Conservation (phyloP, 106 monocot genomes). For the Phalaenopsis aphrodite region DNA sequence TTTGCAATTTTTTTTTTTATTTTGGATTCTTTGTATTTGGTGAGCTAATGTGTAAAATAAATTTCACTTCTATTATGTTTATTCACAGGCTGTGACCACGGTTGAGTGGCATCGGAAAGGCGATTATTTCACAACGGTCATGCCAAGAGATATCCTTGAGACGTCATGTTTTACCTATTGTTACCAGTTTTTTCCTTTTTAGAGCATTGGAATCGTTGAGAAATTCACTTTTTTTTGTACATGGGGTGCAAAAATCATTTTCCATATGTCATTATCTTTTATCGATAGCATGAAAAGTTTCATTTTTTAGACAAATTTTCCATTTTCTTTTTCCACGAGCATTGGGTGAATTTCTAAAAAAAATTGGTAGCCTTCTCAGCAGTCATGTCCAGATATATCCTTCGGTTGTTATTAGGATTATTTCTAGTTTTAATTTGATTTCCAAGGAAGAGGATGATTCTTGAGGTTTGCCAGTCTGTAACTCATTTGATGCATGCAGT, state of each 20-base stretch:
- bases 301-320: background rate
- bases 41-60: background rate
- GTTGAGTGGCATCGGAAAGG: constrained; percentile 97
- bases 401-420: too few species aligned
- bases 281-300: background rate
- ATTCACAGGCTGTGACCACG: constrained; percentile 54
- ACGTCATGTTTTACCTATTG: background rate
- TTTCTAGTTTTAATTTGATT: too few species aligned
- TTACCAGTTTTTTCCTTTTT: background rate
- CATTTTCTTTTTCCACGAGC: background rate
- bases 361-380: background rate
- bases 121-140: constrained; percentile 87
- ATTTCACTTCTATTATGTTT: constrained; percentile 1
- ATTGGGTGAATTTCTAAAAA: background rate
- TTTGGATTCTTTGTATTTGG: background rate
- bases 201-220: background rate
- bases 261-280: background rate
- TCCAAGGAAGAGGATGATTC: background rate
- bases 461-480: background rate
- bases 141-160: constrained; percentile 95
- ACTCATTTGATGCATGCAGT: background rate
- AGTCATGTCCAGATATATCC: too few species aligned
- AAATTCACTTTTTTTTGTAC: background rate
- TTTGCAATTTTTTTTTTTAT: background rate
- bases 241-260: background rate